A percentile compares a stretch with the other conserved stretches of the same genome.
These are phyloP conservation scores for Lactarius pseudohatsudake DNA, from an alignment of 768 basidiomycete genomes.

Conservation along the genomic window DNA sequence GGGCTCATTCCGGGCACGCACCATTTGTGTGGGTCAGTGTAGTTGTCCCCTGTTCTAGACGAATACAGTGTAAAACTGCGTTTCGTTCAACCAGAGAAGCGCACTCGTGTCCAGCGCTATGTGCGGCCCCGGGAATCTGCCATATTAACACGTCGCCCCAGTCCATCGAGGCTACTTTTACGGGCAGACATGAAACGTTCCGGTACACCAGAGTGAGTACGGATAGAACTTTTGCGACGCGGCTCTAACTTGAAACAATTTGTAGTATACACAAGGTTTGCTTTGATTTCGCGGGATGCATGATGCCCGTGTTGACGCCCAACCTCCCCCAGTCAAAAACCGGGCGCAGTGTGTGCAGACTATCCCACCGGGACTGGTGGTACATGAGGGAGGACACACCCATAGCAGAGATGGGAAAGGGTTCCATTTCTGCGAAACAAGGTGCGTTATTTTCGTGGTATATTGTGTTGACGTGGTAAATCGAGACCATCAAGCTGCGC, in stretches of 20 bases:
- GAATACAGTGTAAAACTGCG: neutral
- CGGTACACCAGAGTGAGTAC: slow-evolving; percentile 58
- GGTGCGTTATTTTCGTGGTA: slow-evolving; percentile 34
- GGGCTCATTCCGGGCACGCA: slow-evolving; percentile 41
- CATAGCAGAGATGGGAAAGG: slow-evolving; percentile 47
- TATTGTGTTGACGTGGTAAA: neutral
- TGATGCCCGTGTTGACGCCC: neutral
- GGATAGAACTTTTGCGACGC: neutral
- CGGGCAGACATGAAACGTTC: slow-evolving; percentile 58
- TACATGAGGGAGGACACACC: slow-evolving; percentile 49
- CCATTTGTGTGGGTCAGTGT: slow-evolving; percentile 59
- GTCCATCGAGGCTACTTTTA: slow-evolving; percentile 61
- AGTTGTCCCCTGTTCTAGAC: neutral
- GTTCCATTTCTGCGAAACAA: slow-evolving; percentile 56
- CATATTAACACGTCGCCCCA: slow-evolving; percentile 59
- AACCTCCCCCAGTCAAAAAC: slow-evolving; percentile 42
- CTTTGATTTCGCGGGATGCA: neutral
- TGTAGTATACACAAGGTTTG: slow-evolving; percentile 55
- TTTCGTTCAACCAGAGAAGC: slow-evolving; percentile 42
- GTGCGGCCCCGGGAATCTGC: slow-evolving; percentile 51
- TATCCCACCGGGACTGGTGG: slow-evolving; percentile 44
- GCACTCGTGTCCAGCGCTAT: slow-evolving; percentile 47
- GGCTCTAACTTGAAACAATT: neutral
- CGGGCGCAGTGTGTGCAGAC: slow-evolving; percentile 49
- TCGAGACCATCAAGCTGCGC: slow-evolving; percentile 42